Percentiles rank a stretch among this genome's conserved stretches.
Evolutionary conservation across 2,329 filamentous ascomycete genomes (phyloP).

Genomic region (Pseudogymnoascus sp.): DNA sequence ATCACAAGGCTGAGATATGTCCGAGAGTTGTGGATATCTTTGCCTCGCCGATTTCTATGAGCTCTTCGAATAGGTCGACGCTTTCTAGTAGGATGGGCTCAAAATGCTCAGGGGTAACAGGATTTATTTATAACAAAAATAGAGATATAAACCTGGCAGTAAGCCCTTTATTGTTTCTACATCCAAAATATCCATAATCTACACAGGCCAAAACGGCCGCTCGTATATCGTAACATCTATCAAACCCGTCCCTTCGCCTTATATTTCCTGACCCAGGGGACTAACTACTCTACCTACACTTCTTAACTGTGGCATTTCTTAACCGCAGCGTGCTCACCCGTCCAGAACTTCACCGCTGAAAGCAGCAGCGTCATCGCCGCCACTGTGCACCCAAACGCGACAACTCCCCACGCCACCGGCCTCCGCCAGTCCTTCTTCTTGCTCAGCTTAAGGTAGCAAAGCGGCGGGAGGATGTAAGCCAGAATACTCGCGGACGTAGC

Average conservation of each 20-base stretch:
- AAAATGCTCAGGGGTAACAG: not conserved
- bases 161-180: not conserved
- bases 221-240: not conserved
- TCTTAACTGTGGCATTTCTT: not conserved
- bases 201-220: not conserved
- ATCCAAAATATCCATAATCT: not conserved
- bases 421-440: conserved; percentile 63
- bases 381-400: conserved; percentile 75
- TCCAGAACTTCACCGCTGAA: not conserved
- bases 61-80: too few relatives aligned
- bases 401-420: conserved; percentile 64
- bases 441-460: conserved; percentile 92
- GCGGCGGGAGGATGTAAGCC: conserved; percentile 88
- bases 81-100: not conserved
- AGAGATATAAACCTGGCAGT: not conserved
- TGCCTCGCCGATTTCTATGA: not conserved
- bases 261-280: not conserved
- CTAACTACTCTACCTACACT: not conserved
- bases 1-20: not conserved
- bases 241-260: not conserved
- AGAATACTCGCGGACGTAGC: conserved; percentile 90
- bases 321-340: not conserved
- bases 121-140: too few relatives aligned
- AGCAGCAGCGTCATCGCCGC: conserved; percentile 12
- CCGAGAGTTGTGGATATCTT: not conserved